Evolutionary conservation across 148 eudicot genomes (phyloP), one percentile per base, ranked within the genome.

Genomic region (Amaranthus palmeri): DNA sequence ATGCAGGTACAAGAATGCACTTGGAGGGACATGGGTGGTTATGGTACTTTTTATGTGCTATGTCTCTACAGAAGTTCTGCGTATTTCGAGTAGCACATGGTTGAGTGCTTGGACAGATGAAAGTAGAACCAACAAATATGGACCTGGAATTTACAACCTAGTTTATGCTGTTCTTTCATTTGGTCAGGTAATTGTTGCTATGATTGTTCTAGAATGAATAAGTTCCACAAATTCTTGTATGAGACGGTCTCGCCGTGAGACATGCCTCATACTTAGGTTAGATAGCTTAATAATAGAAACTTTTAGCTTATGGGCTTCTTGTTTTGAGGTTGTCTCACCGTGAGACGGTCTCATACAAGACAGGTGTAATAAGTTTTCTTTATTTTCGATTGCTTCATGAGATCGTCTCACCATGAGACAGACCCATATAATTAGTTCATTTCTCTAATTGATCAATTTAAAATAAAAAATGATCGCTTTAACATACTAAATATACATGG

Each of bases 1-100:
- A 62, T 74, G 79, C 85, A 93, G 98, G 81, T 93, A 93, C 78
- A 93, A 93, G 78, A 84, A 91, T 78, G 98, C 96, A 15, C 77
- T 93, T 60, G 98, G 96, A 75, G 98, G 98, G 65, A 77, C 86
- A 62, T 93, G 92, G 90, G 96, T 93, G 13, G 91, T 93, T 72
- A 82, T 86, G 82, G 76, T 93, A 78, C 86, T 93, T 72, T 70
- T 93, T 49, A 15, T 15, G 76, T 93, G 96, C 86, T 93, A 90
- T 74, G 75, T 87, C 69, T 53, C 82, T 11, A 84, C 95, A 15
- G 96, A 93, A 83, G 74, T 64, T 82, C 73, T 93, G 65, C 82
- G 96, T 67, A 78, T 93, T 76, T 74, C 79, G 51, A 86, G 98
- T 84, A 93, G 96, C 82, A 93, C 96, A 56, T 93, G 98, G 98